phyloP scores from a whole-genome alignment of 2,329 filamentous ascomycete species.

The Westerdykella sp. region DNA sequence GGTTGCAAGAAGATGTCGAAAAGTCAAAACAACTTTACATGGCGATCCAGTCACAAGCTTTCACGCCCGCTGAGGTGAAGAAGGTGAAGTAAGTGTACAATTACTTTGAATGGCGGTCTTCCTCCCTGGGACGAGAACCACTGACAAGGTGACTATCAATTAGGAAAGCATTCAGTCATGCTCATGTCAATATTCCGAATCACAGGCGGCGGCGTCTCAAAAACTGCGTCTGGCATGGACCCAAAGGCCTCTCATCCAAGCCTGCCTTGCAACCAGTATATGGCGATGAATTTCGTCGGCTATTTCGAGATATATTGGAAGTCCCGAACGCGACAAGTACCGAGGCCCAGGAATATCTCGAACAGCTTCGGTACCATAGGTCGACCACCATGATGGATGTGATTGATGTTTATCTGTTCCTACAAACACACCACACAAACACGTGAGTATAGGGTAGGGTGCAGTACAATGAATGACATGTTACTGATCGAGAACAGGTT shows the following conservation, averaged over 20 bases:
- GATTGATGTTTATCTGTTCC: constrained; percentile 1
- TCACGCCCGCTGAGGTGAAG: neutral
- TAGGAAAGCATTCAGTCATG: constrained; percentile 1
- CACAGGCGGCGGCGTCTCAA: neutral
- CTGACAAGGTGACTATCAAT: neutral
- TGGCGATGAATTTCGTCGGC: constrained; percentile 1
- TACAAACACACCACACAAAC: constrained; percentile 1
- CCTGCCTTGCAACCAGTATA: constrained; percentile 1
- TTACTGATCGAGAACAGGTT: constrained; percentile 1
- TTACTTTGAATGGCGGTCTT: constrained; percentile 1
- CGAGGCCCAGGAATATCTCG: constrained; percentile 2
- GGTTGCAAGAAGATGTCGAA: neutral
- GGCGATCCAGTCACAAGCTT: constrained; percentile 3
- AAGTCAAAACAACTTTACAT: constrained; percentile 4
- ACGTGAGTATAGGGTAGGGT: constrained; percentile 1
- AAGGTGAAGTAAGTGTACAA: constrained; percentile 2
- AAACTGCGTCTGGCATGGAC: constrained; percentile 3
- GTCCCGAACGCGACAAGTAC: neutral
- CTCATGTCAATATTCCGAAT: neutral
- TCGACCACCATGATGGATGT: constrained; percentile 3
- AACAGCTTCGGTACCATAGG: neutral
- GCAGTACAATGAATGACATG: neutral
- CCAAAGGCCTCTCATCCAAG: constrained; percentile 2
- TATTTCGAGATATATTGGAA: constrained; percentile 2
- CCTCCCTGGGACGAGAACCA: neutral